Conservation (phyloP, 192 early-diverging fungal species). For the Coemansia sp. region DNA sequence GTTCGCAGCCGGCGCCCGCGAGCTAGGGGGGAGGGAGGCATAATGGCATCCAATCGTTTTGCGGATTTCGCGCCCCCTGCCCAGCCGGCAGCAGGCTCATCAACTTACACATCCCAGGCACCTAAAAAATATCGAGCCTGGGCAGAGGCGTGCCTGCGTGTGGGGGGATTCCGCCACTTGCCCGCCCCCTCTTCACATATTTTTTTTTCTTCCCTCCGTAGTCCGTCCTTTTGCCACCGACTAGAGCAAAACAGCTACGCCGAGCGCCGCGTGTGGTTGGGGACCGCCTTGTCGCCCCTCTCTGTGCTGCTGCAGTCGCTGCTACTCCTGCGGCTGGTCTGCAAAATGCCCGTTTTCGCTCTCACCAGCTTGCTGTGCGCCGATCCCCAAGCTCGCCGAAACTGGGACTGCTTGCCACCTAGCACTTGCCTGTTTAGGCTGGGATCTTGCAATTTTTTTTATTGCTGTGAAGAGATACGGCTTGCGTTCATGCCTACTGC, state of each 20-base stretch:
- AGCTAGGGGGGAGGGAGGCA: neutral
- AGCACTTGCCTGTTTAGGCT: neutral
- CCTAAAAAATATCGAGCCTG: constrained; percentile 3
- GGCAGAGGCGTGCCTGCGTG: constrained; percentile 4
- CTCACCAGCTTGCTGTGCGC: neutral
- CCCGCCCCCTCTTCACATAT: neutral
- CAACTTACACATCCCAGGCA: neutral
- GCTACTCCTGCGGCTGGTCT: neutral
- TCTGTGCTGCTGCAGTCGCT: neutral
- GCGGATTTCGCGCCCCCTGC: constrained; percentile 27
- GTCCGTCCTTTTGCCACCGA: neutral
- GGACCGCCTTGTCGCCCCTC: neutral
- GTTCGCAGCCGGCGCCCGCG: too few relatives aligned
- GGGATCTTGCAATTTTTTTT: neutral
- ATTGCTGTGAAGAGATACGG: neutral
- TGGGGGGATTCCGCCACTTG: neutral
- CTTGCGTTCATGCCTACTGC: too few relatives aligned
- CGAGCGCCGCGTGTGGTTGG: too few relatives aligned
- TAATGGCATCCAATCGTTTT: constrained; percentile 30
- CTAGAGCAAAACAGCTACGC: neutral
- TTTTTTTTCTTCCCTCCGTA: neutral
- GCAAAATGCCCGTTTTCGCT: neutral
- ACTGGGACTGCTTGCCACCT: neutral
- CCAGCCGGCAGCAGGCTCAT: neutral
- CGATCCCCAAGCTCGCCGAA: neutral